phyloP scores from a whole-genome alignment of 441 rosid species.

The Omphalea diandra region DNA sequence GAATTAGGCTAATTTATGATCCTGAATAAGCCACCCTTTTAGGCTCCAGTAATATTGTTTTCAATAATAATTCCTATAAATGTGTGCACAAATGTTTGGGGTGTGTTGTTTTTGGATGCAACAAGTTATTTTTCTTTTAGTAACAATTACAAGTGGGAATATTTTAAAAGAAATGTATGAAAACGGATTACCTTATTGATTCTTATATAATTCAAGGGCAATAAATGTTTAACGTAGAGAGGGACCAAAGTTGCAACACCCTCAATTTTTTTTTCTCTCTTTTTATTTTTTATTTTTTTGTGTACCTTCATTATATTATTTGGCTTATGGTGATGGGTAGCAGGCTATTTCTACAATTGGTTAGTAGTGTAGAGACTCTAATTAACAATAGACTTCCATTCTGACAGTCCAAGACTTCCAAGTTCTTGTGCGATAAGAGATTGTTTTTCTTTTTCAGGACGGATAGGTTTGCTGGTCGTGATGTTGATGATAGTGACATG shows the following conservation, averaged over 20 bases:
- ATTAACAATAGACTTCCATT: neutral
- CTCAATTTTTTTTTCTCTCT: neutral
- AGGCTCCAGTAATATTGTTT: neutral
- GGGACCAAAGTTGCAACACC: neutral
- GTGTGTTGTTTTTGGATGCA: neutral
- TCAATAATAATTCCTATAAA: neutral
- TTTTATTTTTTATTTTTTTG: too few species aligned
- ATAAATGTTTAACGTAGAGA: neutral
- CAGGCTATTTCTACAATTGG: neutral
- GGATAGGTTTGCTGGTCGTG: slow-evolving; percentile 37
- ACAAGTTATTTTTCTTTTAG: neutral
- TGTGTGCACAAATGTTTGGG: neutral
- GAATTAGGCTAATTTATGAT: neutral
- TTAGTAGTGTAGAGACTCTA: neutral
- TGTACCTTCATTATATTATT: neutral
- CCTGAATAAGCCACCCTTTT: neutral
- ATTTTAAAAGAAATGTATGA: neutral
- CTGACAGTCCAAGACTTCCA: neutral
- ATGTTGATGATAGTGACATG: slow-evolving; percentile 63
- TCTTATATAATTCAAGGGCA: neutral
- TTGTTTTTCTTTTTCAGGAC: slow-evolving; percentile 37
- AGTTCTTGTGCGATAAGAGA: neutral
- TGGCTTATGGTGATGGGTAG: neutral
- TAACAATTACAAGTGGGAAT: neutral
- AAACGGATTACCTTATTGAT: neutral